These are phyloP conservation scores for Fagus crenata DNA, from an alignment of 306 rosid species.

Conservation along the genomic window DNA sequence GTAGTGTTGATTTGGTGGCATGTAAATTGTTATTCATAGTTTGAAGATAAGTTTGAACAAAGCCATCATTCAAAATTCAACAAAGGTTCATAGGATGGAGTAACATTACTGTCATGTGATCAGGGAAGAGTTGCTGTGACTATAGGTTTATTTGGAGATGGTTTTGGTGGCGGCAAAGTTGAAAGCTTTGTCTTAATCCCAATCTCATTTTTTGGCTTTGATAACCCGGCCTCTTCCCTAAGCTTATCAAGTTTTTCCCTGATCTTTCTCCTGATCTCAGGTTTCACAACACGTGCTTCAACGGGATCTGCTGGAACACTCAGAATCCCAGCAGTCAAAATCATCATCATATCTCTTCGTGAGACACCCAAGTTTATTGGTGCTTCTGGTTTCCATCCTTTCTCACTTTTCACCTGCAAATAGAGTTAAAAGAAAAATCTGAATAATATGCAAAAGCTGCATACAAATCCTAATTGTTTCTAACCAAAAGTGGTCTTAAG, in stretches of 20 bases:
- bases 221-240: slow-evolving; percentile 34
- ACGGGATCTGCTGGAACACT: slow-evolving; percentile 18
- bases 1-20: neutral
- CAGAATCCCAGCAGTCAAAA: slow-evolving; percentile 23
- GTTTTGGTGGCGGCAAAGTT: neutral
- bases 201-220: slow-evolving; percentile 21
- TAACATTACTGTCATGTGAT: neutral
- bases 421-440: neutral
- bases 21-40: neutral
- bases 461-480: neutral
- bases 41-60: neutral
- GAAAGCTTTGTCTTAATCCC: neutral
- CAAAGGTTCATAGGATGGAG: neutral
- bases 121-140: slow-evolving; percentile 28
- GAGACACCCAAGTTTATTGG: slow-evolving; percentile 13
- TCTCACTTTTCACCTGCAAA: slow-evolving; percentile 29
- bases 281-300: slow-evolving; percentile 28
- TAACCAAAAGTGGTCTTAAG: neutral
- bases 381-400: neutral
- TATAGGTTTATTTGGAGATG: neutral
- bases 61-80: neutral
- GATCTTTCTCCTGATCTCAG: slow-evolving; percentile 35
- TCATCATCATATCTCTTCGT: slow-evolving; percentile 32
- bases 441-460: neutral
- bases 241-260: slow-evolving; percentile 27